Base-by-base conservation (phyloP, 108 stramenopile genomes). In the Conticribra weissflogii region DNA sequence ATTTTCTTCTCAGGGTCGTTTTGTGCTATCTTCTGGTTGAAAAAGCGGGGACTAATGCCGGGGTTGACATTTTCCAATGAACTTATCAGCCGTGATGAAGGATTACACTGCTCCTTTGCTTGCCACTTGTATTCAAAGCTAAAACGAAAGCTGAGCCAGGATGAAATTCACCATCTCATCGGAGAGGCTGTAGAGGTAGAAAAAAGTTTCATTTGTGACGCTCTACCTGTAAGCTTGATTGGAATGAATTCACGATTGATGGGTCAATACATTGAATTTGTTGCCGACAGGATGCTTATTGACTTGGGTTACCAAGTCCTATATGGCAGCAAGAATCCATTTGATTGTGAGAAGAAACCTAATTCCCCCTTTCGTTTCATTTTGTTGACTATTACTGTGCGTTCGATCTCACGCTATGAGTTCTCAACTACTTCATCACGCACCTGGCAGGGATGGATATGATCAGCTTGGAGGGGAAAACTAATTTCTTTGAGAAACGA, bases 401-500 rank as follows among this genome's bases (percentile, higher is more conserved):
- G 9, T 53, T 67, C 24, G 15, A 61, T 30, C 46, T n/a, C n/a
- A n/a, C n/a, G n/a, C n/a, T n/a, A n/a, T n/a, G n/a, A n/a, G n/a
- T n/a, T n/a, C n/a, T n/a, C n/a, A n/a, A n/a, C n/a, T n/a, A n/a
- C n/a, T n/a, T n/a, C n/a, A n/a, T n/a, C n/a, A n/a, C n/a, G n/a
- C n/a, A 24, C 45, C 5, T 3, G 8, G 59, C 57, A 85, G 84
- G 89, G 93, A 96, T 97, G 96, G 95, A 96, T 33, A 87, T 95
- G 88, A 96, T 96, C 45, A 92, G 90, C 59, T 72, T 97, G 33
- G 87, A 92, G 85, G 98, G 98, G 25, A 98, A 98, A 78, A 98
- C 98, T 8, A 98, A 98, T 85, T 98, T 98, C 78, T 98, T 98
- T 79, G 98, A 98, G 73, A 98, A 98, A 81, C 70, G 98, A 65